Conservation (phyloP, 768 basidiomycete species). For the Trametes cingulata region DNA sequence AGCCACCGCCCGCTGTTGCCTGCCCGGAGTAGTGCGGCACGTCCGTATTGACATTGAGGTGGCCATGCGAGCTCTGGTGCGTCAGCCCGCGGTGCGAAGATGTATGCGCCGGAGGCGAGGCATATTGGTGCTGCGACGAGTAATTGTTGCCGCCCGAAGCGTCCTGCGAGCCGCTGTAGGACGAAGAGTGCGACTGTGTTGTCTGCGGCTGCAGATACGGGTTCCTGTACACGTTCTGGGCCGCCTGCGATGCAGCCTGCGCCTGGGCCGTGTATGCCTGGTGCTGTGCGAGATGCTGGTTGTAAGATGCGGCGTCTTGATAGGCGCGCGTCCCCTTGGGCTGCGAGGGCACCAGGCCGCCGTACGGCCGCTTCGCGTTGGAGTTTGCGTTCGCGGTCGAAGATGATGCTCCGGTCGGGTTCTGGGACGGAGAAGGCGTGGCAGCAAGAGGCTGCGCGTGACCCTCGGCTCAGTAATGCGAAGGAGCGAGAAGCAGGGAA, state of each 20-base stretch:
- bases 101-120: slow-evolving; percentile 34
- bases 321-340: slow-evolving; percentile 84
- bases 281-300: slow-evolving; percentile 92
- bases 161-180: slow-evolving; percentile 34
- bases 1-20: slow-evolving; percentile 23
- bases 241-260: slow-evolving; percentile 71
- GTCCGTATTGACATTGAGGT: slow-evolving; percentile 36
- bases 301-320: slow-evolving; percentile 91
- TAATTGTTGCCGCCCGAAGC: slow-evolving; percentile 9
- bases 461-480: neutral
- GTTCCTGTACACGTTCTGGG: slow-evolving; percentile 69
- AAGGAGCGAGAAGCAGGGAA: neutral
- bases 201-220: slow-evolving; percentile 66
- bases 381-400: slow-evolving; percentile 31
- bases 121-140: slow-evolving; percentile 24
- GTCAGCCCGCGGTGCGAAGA: slow-evolving; percentile 43
- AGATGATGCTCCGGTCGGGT: slow-evolving; percentile 30
- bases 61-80: slow-evolving; percentile 54
- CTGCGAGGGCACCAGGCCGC: slow-evolving; percentile 88
- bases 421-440: slow-evolving; percentile 2
- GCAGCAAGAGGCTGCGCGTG: slow-evolving; percentile 26
- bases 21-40: slow-evolving; percentile 28
- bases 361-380: slow-evolving; percentile 88
- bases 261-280: slow-evolving; percentile 90
- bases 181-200: slow-evolving; percentile 33